Conservation (phyloP, 192 early-diverging fungal genomes). For the Coemansia sp. region DNA sequence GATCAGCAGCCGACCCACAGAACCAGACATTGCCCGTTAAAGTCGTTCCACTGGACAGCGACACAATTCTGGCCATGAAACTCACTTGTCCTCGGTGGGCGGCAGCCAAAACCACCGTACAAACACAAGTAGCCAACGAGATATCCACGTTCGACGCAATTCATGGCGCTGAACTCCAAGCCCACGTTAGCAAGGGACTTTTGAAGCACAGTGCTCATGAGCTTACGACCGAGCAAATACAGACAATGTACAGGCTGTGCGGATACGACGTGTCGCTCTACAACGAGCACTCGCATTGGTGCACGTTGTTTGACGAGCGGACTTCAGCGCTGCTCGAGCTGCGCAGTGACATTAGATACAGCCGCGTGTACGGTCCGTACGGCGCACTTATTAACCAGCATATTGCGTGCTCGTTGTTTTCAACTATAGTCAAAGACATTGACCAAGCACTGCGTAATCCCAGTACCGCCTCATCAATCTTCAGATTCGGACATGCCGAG, state of each 20-base stretch:
- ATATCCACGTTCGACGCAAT: slow-evolving; percentile 18
- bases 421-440: slow-evolving; percentile 15
- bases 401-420: slow-evolving; percentile 34
- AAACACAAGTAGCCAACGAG: neutral
- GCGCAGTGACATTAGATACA: slow-evolving; percentile 38
- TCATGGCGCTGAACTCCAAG: slow-evolving; percentile 8
- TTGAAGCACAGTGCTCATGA: neutral
- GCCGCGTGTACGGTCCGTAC: slow-evolving; percentile 37
- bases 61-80: slow-evolving; percentile 31
- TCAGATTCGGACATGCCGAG: slow-evolving; percentile 47
- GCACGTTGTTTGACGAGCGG: slow-evolving; percentile 24
- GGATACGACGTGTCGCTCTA: slow-evolving; percentile 39
- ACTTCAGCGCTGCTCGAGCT: slow-evolving; percentile 31
- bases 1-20: slow-evolving; percentile 10
- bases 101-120: neutral
- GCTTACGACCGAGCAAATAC: slow-evolving; percentile 9
- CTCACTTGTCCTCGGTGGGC: slow-evolving; percentile 31
- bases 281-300: slow-evolving; percentile 20
- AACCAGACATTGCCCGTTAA: slow-evolving; percentile 18
- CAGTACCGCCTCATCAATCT: slow-evolving; percentile 17
- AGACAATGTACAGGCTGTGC: slow-evolving; percentile 29
- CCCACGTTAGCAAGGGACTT: neutral
- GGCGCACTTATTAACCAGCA: slow-evolving; percentile 24
- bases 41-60: slow-evolving; percentile 21
- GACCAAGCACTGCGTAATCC: slow-evolving; percentile 15